phyloP scores from a whole-genome alignment of 2,329 filamentous ascomycete genomes.

The Drechslerella dactyloides region DNA sequence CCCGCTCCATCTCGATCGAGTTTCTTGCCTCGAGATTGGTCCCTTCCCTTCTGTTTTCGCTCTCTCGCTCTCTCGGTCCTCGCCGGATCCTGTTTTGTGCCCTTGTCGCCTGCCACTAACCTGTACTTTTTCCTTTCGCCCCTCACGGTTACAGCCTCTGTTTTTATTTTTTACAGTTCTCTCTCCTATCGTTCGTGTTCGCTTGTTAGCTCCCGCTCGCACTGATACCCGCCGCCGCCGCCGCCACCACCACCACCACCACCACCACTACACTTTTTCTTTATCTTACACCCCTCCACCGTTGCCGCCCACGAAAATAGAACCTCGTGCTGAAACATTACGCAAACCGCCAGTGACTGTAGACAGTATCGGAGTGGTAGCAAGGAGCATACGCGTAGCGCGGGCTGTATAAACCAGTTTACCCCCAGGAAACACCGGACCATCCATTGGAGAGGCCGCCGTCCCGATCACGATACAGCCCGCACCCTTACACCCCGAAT shows the following conservation, averaged over 20 bases:
- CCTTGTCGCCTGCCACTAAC: constrained; percentile 48
- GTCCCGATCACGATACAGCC: constrained; percentile 21
- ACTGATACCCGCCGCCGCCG: constrained; percentile 39
- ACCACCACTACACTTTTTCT: neutral
- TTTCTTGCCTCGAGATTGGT: neutral
- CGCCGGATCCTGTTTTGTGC: constrained; percentile 23
- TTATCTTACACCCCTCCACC: constrained; percentile 1
- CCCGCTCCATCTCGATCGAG: neutral
- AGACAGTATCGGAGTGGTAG: constrained; percentile 48
- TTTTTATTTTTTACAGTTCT: constrained; percentile 38
- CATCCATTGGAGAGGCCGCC: constrained; percentile 25
- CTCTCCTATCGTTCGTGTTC: constrained; percentile 16
- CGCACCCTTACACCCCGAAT: constrained; percentile 15
- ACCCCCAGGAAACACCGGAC: constrained; percentile 6
- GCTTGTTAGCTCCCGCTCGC: constrained; percentile 51
- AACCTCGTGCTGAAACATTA: constrained; percentile 47
- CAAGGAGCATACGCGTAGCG: constrained; percentile 49
- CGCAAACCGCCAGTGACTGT: constrained; percentile 46
- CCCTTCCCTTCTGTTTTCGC: constrained; percentile 6
- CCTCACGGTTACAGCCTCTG: constrained; percentile 22
- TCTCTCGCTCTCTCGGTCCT: constrained; percentile 13
- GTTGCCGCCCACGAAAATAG: constrained; percentile 49
- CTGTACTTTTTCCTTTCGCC: constrained; percentile 41
- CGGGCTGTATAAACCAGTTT: constrained; percentile 44
- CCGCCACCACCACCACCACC: constrained; percentile 20